A percentile compares a stretch with the other conserved stretches of the same genome.
phyloP scores from a whole-genome alignment of 306 rosid species.

The Prunus dulcis region DNA sequence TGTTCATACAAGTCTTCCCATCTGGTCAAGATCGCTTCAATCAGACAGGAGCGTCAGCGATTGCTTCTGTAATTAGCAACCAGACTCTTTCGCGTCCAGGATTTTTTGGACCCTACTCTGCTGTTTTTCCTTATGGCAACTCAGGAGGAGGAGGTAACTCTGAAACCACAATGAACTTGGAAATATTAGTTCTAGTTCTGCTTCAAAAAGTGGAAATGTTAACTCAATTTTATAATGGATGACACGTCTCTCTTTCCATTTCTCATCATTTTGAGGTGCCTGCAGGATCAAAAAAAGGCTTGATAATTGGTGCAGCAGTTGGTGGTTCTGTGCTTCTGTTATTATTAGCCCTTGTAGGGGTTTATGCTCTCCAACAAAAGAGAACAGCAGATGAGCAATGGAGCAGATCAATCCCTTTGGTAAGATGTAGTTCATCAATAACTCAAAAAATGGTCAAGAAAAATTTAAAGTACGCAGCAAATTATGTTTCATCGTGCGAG shows the following conservation, averaged over 20 bases:
- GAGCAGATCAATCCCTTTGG: constrained; percentile 41
- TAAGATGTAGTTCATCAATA: constrained; percentile 5
- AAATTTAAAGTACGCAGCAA: neutral
- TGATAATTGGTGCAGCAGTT: constrained; percentile 59
- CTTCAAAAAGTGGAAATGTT: neutral
- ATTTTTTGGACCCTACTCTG: constrained; percentile 53
- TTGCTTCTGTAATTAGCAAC: constrained; percentile 50
- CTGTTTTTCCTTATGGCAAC: constrained; percentile 15
- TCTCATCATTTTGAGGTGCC: constrained; percentile 10
- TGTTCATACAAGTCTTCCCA: constrained; percentile 52
- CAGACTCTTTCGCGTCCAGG: constrained; percentile 39
- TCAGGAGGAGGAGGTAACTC: constrained; percentile 33
- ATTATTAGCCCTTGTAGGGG: constrained; percentile 38
- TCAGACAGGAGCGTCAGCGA: constrained; percentile 29
- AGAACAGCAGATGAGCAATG: constrained; percentile 36
- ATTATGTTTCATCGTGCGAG: neutral
- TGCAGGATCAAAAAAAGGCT: constrained; percentile 23
- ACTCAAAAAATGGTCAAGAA: neutral
- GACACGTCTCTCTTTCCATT: neutral
- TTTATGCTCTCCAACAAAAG: constrained; percentile 54
- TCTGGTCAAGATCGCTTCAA: constrained; percentile 38
- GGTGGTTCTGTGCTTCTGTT: constrained; percentile 58
- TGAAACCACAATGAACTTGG: neutral
- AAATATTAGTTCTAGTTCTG: neutral
- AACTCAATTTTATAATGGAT: neutral